A percentile compares a stretch with the other conserved stretches of the same genome.
Conservation (phyloP, 192 early-diverging fungal genomes). For the Gaertneriomyces semiglobifer region DNA sequence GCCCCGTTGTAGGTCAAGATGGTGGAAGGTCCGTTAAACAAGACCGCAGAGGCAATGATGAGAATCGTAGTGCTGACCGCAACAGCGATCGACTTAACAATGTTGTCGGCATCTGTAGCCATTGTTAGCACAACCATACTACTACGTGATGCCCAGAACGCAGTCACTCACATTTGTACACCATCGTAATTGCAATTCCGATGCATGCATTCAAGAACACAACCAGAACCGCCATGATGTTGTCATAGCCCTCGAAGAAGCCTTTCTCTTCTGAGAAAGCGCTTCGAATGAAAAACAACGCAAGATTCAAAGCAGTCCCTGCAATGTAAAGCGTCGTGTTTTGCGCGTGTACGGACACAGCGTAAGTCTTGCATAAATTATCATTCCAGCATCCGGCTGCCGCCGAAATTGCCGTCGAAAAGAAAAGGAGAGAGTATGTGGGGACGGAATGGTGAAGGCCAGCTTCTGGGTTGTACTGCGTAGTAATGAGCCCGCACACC, state of each 20-base stretch:
- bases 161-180: background rate
- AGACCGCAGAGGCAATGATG: background rate
- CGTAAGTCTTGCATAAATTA: background rate
- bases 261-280: background rate
- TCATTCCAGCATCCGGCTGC: slow-evolving; percentile 6
- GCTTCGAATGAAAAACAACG: background rate
- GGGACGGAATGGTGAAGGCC: background rate
- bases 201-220: slow-evolving; percentile 3
- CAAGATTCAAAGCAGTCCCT: background rate
- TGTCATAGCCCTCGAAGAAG: slow-evolving; percentile 4
- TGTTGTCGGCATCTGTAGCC: slow-evolving; percentile 5
- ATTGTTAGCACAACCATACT: background rate
- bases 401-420: slow-evolving; percentile 1
- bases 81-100: slow-evolving; percentile 3
- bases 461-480: background rate
- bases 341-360: slow-evolving; percentile 5
- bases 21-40: background rate
- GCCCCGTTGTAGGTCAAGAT: background rate
- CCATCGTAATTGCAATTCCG: slow-evolving; percentile 2
- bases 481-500: slow-evolving; percentile 1
- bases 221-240: background rate
- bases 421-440: background rate
- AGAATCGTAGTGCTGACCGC: slow-evolving; percentile 1
- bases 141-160: background rate
- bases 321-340: slow-evolving; percentile 1